Evolutionary conservation across 305 asterid species (phyloP), one percentile per base, ranked within the genome.

Genomic region (Lippia alba): DNA sequence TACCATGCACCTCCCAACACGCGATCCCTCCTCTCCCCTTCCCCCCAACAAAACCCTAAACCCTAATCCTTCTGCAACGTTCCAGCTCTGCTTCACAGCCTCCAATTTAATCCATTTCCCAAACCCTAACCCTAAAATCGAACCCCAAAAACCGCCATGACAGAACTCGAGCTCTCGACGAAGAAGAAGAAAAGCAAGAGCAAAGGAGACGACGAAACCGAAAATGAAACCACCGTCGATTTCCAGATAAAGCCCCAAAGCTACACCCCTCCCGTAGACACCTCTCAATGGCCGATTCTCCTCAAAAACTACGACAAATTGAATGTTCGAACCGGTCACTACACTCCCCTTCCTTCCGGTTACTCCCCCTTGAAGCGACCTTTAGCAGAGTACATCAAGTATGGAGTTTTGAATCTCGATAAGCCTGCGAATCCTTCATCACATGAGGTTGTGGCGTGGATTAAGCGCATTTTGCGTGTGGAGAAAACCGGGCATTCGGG

Each of bases 361-460:
- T 84, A 19, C 75, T 88, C 96, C n/a, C 96, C 95, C 12, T 69
- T 86, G 20, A 90, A 90, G 60, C 89, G 94, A 9, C 92, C 95
- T 11, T 50, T 88, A 1, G 44, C 72, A 0, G 89, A 86, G 16
- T 90, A 90, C 77, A 84, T 90, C 69, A 86, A 88, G 61, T 90
- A 86, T 66, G 96, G 96, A 62, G 76, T 90, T 46, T 34, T 90
- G 51, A 90, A 88, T 69, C 87, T 90, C 12, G 96, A 90, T 64
- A 88, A 88, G 32, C 96, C 96, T 0, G 83, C 94, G 0, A 88
- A 88, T 39, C 96, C 97, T 0, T 88, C 93, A 3, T 86, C 92
- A 3, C 96, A 88, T 41, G 93, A 88, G 58, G 96, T 88, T 6
- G 96, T 88, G 2, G 97, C 97, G 0, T 88, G 97, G 96, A 82